These are phyloP conservation scores for Fusarium anguioides DNA, from an alignment of 2,329 filamentous ascomycete genomes.

Conservation along the genomic window DNA sequence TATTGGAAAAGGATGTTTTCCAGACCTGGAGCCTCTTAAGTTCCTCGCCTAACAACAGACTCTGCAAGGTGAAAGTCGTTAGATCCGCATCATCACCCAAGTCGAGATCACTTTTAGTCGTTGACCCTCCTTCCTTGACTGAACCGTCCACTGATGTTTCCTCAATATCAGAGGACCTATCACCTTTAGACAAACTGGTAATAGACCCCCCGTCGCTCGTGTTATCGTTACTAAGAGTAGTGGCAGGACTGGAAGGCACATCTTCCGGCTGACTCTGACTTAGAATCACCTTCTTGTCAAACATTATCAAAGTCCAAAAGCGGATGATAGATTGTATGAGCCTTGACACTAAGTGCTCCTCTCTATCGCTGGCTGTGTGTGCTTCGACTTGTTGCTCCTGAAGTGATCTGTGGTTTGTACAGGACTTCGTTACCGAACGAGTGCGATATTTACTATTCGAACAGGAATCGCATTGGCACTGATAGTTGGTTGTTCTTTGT, in stretches of 20 bases:
- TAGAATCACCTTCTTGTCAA: neutral
- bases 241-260: neutral
- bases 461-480: neutral
- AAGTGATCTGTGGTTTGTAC: neutral
- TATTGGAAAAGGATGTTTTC: constrained; percentile 11
- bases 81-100: neutral
- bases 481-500: neutral
- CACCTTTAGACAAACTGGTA: neutral
- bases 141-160: neutral
- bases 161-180: neutral
- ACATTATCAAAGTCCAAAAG: constrained; percentile 1
- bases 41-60: neutral
- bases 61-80: neutral
- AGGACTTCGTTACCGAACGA: neutral
- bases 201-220: neutral
- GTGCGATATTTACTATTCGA: neutral
- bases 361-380: neutral
- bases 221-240: constrained; percentile 1
- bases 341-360: neutral
- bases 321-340: neutral
- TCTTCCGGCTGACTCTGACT: neutral
- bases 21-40: constrained; percentile 10
- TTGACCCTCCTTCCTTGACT: neutral
- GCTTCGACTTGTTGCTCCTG: neutral
- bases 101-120: neutral